Conservation (phyloP, 2,329 filamentous ascomycete species). For the Aureobasidium namibiae region DNA sequence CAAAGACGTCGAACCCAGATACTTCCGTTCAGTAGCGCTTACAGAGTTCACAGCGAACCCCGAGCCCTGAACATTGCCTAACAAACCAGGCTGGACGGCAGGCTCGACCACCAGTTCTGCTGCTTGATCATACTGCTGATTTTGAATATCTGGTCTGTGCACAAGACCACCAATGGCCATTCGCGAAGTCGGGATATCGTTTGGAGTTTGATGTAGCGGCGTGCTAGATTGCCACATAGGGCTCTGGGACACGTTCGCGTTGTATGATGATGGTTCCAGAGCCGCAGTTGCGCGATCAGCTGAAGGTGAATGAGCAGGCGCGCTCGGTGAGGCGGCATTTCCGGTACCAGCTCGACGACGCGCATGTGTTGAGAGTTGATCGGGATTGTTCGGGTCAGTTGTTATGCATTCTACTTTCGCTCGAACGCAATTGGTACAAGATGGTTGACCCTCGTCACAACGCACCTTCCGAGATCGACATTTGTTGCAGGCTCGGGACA, state of each 20-base stretch:
- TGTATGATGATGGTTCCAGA: no score
- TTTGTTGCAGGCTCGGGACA: constrained; percentile 16
- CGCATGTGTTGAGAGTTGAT: background rate
- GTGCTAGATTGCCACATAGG: background rate
- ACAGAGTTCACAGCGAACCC: constrained; percentile 1
- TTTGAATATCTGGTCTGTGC: background rate
- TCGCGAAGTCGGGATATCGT: background rate
- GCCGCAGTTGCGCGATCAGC: background rate
- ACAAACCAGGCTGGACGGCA: background rate
- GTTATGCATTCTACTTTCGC: constrained; percentile 13
- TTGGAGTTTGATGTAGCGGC: background rate
- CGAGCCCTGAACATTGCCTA: background rate
- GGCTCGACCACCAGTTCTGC: background rate
- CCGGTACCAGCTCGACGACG: background rate
- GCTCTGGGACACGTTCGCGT: background rate
- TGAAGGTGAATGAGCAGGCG: background rate
- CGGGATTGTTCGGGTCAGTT: constrained; percentile 9
- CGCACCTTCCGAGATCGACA: constrained; percentile 16
- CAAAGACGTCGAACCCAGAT: constrained; percentile 14
- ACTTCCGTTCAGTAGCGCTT: constrained; percentile 9
- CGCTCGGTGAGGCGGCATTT: background rate
- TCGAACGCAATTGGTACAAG: constrained; percentile 10
- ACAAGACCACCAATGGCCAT: background rate
- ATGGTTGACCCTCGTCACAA: constrained; percentile 16
- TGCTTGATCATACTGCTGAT: background rate